Percentiles rank a stretch among this genome's conserved stretches.
phyloP scores from a whole-genome alignment of 129 eudicot genomes.

The Tagetes patula region DNA sequence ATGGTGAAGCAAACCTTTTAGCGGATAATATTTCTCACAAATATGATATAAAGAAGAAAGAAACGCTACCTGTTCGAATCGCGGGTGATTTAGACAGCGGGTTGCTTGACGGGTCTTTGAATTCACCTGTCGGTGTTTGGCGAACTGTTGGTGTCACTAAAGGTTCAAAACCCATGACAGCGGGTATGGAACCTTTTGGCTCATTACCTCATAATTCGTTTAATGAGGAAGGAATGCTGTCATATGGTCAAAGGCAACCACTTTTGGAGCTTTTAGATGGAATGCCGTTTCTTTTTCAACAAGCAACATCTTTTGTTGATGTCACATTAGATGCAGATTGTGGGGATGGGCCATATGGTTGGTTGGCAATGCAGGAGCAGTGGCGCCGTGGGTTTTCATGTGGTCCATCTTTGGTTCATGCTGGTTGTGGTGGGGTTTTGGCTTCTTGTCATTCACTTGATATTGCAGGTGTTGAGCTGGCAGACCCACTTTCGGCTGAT shows the following conservation, averaged over 20 bases:
- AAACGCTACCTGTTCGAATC: conserved; percentile 71
- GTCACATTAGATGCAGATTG: conserved; percentile 91
- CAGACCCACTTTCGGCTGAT: conserved; percentile 83
- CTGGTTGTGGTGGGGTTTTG: conserved; percentile 97
- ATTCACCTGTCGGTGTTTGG: conserved; percentile 97
- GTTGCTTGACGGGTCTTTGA: conserved; percentile 64
- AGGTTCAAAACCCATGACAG: conserved; percentile 56
- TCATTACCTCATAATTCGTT: conserved; percentile 58
- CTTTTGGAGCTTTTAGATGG: conserved; percentile 93
- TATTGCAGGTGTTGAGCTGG: conserved; percentile 85
- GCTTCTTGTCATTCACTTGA: conserved; percentile 93
- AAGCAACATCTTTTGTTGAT: conserved; percentile 96
- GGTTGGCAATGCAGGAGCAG: conserved; percentile 98
- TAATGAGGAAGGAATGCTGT: conserved; percentile 74
- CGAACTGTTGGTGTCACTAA: conserved; percentile 85
- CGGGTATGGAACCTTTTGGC: conserved; percentile 55
- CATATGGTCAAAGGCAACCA: conserved; percentile 78
- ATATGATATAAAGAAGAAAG: conserved; percentile 80
- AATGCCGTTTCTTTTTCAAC: conserved; percentile 82
- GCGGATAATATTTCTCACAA: conserved; percentile 45
- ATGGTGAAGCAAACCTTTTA: conserved; percentile 52
- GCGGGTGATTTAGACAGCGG: conserved; percentile 89
- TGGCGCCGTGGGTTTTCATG: conserved; percentile 94
- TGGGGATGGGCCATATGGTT: conserved; percentile 92
- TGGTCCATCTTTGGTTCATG: conserved; percentile 92